Conservation (phyloP, 495 filamentous ascomycete species). For the Evernia prunastri region DNA sequence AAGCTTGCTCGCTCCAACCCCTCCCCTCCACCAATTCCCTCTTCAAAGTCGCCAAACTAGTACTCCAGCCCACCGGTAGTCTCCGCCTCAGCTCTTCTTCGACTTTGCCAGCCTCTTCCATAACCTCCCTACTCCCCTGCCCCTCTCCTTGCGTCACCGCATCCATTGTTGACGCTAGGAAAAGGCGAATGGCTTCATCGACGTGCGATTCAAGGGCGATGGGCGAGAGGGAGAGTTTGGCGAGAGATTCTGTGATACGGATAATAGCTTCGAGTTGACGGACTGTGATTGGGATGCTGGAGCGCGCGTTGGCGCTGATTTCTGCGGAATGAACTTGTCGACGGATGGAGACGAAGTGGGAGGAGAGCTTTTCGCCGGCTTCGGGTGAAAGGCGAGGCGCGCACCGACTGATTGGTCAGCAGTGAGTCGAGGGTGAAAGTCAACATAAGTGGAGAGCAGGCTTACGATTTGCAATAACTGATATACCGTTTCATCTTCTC, state of each 20-base stretch:
- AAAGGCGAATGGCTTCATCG: constrained; percentile 95
- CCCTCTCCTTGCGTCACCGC: constrained; percentile 79
- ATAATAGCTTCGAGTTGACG: constrained; percentile 96
- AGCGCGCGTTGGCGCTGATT: constrained; percentile 76
- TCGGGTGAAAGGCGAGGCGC: constrained; percentile 87
- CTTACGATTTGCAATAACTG: constrained; percentile 91
- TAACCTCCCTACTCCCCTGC: constrained; percentile 68
- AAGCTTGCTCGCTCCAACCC: constrained; percentile 77
- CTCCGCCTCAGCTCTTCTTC: constrained; percentile 86
- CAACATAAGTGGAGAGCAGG: constrained; percentile 28
- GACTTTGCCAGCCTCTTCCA: constrained; percentile 79
- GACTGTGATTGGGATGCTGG: constrained; percentile 93
- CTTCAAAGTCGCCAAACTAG: constrained; percentile 75
- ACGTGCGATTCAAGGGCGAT: constrained; percentile 87
- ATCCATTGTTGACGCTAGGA: constrained; percentile 97
- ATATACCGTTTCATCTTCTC: constrained; percentile 99
- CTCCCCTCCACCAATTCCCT: constrained; percentile 86
- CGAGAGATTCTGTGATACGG: constrained; percentile 92
- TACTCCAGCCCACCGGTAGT: constrained; percentile 92
- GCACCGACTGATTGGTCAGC: constrained; percentile 61
- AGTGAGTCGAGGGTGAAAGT: background rate
- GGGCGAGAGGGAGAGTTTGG: constrained; percentile 79
- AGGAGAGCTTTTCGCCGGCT: constrained; percentile 93
- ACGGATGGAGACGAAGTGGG: constrained; percentile 94
- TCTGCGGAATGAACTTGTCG: constrained; percentile 90